Conservation (phyloP, 108 stramenopile species). For the Aurantiochytrium sp. region DNA sequence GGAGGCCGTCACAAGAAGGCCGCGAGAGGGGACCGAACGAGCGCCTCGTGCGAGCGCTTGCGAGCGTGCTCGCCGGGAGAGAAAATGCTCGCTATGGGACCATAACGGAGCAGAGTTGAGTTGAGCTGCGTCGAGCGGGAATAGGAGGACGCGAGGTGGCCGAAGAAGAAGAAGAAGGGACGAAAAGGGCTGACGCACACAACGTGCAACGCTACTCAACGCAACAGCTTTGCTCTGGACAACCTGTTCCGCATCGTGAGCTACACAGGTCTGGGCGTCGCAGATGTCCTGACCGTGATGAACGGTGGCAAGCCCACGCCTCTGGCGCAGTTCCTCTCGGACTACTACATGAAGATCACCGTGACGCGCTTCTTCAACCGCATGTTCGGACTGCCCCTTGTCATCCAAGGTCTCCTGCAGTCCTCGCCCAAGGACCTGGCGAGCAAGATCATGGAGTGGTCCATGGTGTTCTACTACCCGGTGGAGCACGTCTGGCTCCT, state of each 20-base stretch:
- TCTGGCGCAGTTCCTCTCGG: not conserved
- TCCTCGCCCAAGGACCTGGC: not conserved
- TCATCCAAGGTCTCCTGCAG: not conserved
- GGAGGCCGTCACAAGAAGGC: not conserved
- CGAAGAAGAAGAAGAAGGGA: too few relatives aligned
- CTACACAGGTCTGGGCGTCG: not conserved
- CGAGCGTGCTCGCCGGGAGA: too few relatives aligned
- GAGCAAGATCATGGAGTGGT: not conserved
- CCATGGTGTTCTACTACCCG: not conserved
- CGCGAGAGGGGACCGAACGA: too few relatives aligned
- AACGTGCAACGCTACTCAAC: not conserved
- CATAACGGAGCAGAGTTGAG: too few relatives aligned
- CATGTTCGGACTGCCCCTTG: not conserved
- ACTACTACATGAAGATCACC: not conserved
- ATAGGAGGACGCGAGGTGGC: too few relatives aligned
- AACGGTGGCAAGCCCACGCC: not conserved
- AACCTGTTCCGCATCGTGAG: not conserved
- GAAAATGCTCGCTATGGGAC: too few relatives aligned
- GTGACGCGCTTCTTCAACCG: slow-evolving; percentile 12
- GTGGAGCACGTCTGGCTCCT: not conserved
- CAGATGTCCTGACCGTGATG: not conserved
- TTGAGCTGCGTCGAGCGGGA: too few relatives aligned
- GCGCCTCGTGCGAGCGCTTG: too few relatives aligned
- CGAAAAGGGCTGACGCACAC: not conserved
- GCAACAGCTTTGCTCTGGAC: not conserved